Evolutionary conservation across 306 rosid genomes (phyloP).

Genomic region (Cajanus cajan): DNA sequence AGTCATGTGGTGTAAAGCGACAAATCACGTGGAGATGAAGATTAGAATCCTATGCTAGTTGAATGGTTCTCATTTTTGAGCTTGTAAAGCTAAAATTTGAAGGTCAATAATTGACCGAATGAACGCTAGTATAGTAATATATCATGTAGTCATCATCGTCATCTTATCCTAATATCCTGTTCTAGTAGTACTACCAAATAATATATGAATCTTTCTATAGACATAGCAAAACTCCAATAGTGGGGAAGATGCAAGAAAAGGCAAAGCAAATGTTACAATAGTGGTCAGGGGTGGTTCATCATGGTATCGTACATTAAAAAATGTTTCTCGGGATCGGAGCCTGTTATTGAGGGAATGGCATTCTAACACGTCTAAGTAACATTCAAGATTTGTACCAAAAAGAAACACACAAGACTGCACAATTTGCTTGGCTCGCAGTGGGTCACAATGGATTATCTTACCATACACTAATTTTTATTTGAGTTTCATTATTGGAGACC

Average conservation of each 20-base stretch:
- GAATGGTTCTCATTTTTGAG: constrained; percentile 47
- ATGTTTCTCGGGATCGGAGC: constrained; percentile 51
- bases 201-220: constrained; percentile 36
- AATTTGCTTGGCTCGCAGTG: constrained; percentile 36
- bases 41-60: constrained; percentile 72
- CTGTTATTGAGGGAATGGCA: constrained; percentile 29
- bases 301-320: constrained; percentile 20
- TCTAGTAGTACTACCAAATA: neutral
- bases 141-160: neutral
- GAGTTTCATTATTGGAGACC: constrained; percentile 49
- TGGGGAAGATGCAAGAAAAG: constrained; percentile 30
- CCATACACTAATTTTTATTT: constrained; percentile 8
- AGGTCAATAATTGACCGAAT: constrained; percentile 61
- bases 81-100: constrained; percentile 29
- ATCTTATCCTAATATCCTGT: constrained; percentile 23
- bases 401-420: neutral
- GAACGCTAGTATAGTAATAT: neutral
- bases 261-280: constrained; percentile 12
- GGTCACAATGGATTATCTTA: constrained; percentile 20
- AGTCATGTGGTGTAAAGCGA: constrained; percentile 42
- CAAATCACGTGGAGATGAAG: constrained; percentile 54
- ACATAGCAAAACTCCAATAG: constrained; percentile 14
- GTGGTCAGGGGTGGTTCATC: constrained; percentile 38
- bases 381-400: constrained; percentile 20
- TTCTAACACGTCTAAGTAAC: constrained; percentile 32